These are phyloP conservation scores for Nowakowskiella sp. DNA, from an alignment of 192 early-diverging fungal genomes.

Conservation along the genomic window DNA sequence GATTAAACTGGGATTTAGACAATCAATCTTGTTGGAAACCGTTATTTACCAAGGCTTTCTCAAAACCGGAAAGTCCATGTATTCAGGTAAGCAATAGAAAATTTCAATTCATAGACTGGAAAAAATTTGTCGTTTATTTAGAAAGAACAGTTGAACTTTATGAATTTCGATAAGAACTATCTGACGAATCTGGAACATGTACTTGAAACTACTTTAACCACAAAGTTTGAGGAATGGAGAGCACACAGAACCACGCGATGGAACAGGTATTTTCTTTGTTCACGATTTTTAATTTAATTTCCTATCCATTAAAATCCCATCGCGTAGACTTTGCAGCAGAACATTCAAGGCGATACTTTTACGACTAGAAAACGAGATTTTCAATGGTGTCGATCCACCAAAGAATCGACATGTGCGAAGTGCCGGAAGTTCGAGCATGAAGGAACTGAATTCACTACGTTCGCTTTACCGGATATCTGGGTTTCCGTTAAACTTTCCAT, in stretches of 20 bases:
- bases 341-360: slow-evolving; percentile 26
- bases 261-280: slow-evolving; percentile 34
- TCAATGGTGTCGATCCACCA: slow-evolving; percentile 5
- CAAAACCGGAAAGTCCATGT: slow-evolving; percentile 5
- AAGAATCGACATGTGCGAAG: slow-evolving; percentile 4
- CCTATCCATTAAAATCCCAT: neutral
- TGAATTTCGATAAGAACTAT: too few relatives aligned
- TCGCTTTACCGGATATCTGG: slow-evolving; percentile 30
- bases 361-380: slow-evolving; percentile 29
- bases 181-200: slow-evolving; percentile 34
- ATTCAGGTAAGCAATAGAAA: slow-evolving; percentile 20
- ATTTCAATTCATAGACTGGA: too few relatives aligned
- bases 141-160: too few relatives aligned
- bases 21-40: slow-evolving; percentile 25
- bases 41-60: slow-evolving; percentile 18
- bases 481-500: slow-evolving; percentile 26
- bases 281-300: neutral
- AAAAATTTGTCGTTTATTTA: too few relatives aligned
- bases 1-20: slow-evolving; percentile 31
- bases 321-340: slow-evolving; percentile 27
- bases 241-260: slow-evolving; percentile 37
- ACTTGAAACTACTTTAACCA: slow-evolving; percentile 31
- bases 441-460: slow-evolving; percentile 16
- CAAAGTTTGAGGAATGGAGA: slow-evolving; percentile 43
- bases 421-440: slow-evolving; percentile 9